Conservation (phyloP, 345 rosid species). For the Raphanus raphanistrum region DNA sequence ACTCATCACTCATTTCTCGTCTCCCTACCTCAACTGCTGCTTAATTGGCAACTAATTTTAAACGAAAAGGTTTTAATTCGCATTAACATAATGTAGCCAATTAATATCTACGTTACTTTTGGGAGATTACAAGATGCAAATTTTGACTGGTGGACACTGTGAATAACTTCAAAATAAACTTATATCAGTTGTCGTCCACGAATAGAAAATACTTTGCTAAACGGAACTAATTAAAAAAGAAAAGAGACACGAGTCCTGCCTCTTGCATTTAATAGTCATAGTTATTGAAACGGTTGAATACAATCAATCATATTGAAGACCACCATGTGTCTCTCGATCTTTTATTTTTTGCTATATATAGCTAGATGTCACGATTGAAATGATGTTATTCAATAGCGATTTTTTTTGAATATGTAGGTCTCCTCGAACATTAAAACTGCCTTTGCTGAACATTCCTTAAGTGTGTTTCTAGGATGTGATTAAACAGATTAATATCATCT, state of each 20-base stretch:
- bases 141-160: neutral
- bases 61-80: neutral
- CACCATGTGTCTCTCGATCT: constrained; percentile 8
- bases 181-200: neutral
- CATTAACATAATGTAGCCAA: neutral
- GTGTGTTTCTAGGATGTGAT: neutral
- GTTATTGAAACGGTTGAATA: constrained; percentile 8
- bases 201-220: neutral
- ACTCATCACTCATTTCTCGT: constrained; percentile 19
- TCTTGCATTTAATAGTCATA: constrained; percentile 13
- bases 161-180: neutral
- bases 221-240: neutral
- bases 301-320: constrained; percentile 21
- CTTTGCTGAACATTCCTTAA: constrained; percentile 18
- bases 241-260: constrained; percentile 14
- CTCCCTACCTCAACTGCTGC: constrained; percentile 4
- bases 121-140: neutral
- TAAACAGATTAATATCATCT: neutral
- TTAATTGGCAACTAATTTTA: constrained; percentile 8
- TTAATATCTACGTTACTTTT: too few relatives aligned
- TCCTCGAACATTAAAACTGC: constrained; percentile 11
- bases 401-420: constrained; percentile 6
- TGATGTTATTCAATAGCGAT: neutral
- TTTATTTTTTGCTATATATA: constrained; percentile 11
- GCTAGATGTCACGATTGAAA: constrained; percentile 25